These are phyloP conservation scores for Monilinia vaccinii-corymbosi DNA, from an alignment of 2,329 filamentous ascomycete species.

Conservation along the genomic window DNA sequence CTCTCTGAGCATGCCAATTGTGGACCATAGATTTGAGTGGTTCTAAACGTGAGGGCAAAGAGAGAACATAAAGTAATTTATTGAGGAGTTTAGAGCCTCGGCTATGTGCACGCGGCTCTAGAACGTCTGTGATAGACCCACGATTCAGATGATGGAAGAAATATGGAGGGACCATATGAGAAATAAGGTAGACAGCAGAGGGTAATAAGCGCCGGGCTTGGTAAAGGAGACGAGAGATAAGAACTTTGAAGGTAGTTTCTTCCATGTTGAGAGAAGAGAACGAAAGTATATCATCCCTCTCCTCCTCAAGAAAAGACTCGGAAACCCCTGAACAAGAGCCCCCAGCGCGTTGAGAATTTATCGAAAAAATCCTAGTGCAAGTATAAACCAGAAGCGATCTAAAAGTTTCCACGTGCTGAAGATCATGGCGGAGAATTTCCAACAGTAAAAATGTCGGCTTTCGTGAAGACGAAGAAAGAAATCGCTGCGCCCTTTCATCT, in stretches of 20 bases:
- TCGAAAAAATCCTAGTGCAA: conserved; percentile 9
- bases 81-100: conserved; percentile 34
- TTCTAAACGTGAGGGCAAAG: conserved; percentile 28
- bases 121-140: not conserved
- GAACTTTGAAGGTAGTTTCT: not conserved
- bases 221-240: conserved; percentile 18
- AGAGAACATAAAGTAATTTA: conserved; percentile 32
- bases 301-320: not conserved
- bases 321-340: not conserved
- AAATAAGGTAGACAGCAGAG: conserved; percentile 21
- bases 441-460: conserved; percentile 24
- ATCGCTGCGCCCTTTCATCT: conserved; percentile 21
- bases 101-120: conserved; percentile 11
- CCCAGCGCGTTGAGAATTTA: not conserved
- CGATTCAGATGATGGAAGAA: conserved; percentile 9
- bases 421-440: conserved; percentile 20
- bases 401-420: conserved; percentile 16
- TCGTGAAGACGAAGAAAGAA: conserved; percentile 13
- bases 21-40: conserved; percentile 34
- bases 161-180: conserved; percentile 21
- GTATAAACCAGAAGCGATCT: conserved; percentile 13
- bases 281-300: not conserved
- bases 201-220: conserved; percentile 26
- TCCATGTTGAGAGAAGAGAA: not conserved
- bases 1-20: conserved; percentile 50